These are phyloP conservation scores for Suhomyces xylopsoci DNA, from an alignment of 805 yeast species.

Conservation along the genomic window DNA sequence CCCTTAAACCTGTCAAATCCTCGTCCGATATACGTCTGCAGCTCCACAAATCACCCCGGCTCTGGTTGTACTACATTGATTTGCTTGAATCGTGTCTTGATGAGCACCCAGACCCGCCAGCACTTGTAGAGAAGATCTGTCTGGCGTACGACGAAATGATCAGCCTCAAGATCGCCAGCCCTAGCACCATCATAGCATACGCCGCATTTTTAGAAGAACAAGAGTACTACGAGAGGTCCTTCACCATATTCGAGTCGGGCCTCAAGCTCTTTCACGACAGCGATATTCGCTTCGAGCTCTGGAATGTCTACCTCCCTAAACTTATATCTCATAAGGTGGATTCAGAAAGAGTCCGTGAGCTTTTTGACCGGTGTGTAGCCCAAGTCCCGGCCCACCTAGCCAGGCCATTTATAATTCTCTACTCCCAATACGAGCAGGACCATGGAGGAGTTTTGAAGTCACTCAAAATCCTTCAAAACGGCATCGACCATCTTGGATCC, in stretches of 20 bases:
- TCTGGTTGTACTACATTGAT: conserved; percentile 78
- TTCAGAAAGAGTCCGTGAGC: conserved; percentile 50
- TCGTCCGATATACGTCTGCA: background rate
- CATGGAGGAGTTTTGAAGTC: conserved; percentile 52
- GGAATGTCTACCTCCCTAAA: conserved; percentile 64
- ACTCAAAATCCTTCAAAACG: conserved; percentile 20
- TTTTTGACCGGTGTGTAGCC: conserved; percentile 66
- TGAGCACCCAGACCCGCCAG: conserved; percentile 11
- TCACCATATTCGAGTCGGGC: conserved; percentile 66
- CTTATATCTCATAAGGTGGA: conserved; percentile 28
- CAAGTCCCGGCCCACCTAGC: conserved; percentile 45
- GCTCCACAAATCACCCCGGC: conserved; percentile 50
- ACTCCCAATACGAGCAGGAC: conserved; percentile 60
- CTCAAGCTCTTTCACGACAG: conserved; percentile 59
- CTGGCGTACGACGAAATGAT: conserved; percentile 29
- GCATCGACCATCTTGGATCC: conserved; percentile 6
- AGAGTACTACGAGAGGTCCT: conserved; percentile 46
- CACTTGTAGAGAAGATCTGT: conserved; percentile 13
- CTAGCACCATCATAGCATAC: conserved; percentile 61
- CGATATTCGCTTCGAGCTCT: conserved; percentile 55
- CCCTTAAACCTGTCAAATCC: conserved; percentile 10
- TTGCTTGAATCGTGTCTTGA: conserved; percentile 57
- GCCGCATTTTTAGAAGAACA: conserved; percentile 56
- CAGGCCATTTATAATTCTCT: conserved; percentile 50
- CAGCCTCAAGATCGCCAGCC: conserved; percentile 62